phyloP scores from a whole-genome alignment of 305 asterid genomes.

The Fraxinus baroniana region DNA sequence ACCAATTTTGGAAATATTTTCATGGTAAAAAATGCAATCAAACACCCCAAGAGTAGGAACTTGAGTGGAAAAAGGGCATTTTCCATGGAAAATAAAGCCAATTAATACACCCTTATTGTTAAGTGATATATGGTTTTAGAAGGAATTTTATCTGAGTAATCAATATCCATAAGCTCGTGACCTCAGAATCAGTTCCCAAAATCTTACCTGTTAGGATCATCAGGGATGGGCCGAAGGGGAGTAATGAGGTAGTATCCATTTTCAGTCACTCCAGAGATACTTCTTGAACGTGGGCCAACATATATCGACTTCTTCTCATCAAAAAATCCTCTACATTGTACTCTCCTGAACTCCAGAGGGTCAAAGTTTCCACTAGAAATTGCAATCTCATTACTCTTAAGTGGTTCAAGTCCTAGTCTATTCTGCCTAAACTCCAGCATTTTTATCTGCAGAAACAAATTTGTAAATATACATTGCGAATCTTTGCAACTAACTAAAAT shows the following conservation, averaged over 20 bases:
- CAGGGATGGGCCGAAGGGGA: conserved; percentile 68
- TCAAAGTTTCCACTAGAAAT: conserved; percentile 43
- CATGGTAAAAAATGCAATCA: too few relatives aligned
- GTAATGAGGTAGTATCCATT: conserved; percentile 85
- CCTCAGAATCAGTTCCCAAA: not conserved
- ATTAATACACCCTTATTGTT: not conserved
- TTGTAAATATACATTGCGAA: not conserved
- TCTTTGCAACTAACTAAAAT: conserved; percentile 1
- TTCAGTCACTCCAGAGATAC: conserved; percentile 94
- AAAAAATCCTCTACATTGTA: conserved; percentile 68
- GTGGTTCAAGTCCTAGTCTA: conserved; percentile 63
- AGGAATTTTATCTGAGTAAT: not conserved
- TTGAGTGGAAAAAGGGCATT: too few relatives aligned
- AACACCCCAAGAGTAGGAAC: too few relatives aligned
- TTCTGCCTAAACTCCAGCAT: conserved; percentile 68
- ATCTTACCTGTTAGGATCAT: conserved; percentile 62
- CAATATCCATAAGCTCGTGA: not conserved
- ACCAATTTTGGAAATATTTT: too few relatives aligned
- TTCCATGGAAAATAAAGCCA: too few relatives aligned
- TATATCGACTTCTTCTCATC: conserved; percentile 73
- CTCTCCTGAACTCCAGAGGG: conserved; percentile 71
- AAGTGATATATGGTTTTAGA: not conserved
- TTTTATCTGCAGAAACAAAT: conserved; percentile 49
- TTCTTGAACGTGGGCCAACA: conserved; percentile 92
- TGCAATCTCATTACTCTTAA: conserved; percentile 49